Conservation (phyloP, 306 rosid species). For the Gastrolobium villosum region DNA sequence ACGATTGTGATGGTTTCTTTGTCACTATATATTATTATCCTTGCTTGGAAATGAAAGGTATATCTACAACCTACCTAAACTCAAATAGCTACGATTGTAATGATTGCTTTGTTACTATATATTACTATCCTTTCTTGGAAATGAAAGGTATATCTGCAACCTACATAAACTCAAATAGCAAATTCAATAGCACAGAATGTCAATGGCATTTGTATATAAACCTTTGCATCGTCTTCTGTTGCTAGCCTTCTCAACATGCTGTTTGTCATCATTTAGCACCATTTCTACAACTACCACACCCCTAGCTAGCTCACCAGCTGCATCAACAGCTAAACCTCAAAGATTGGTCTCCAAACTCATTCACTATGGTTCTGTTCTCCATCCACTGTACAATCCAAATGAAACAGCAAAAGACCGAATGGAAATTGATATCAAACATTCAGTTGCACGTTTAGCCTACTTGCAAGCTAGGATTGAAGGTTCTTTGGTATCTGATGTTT, state of each 20-base stretch:
- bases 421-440: conserved; percentile 44
- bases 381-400: conserved; percentile 44
- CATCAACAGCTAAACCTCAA: conserved; percentile 39
- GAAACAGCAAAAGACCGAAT: conserved; percentile 44
- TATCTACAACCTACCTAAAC: conserved; percentile 28
- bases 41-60: not conserved
- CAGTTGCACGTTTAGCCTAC: conserved; percentile 46
- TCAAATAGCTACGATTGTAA: not conserved
- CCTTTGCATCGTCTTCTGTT: conserved; percentile 29
- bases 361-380: conserved; percentile 46
- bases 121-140: conserved; percentile 10
- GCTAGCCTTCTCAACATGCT: conserved; percentile 45
- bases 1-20: conserved; percentile 3
- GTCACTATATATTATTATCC: conserved; percentile 7
- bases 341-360: conserved; percentile 53
- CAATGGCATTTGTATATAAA: conserved; percentile 41
- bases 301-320: no score
- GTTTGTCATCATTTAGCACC: conserved; percentile 42
- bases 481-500: conserved; percentile 19
- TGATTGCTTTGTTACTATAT: not conserved
- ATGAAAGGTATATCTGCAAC: conserved; percentile 3
- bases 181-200: conserved; percentile 16
- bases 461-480: conserved; percentile 43
- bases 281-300: not conserved
- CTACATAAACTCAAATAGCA: not conserved